Evolutionary conservation across 2,329 filamentous ascomycete genomes (phyloP).

Genomic region (Leptographium galeiforme): DNA sequence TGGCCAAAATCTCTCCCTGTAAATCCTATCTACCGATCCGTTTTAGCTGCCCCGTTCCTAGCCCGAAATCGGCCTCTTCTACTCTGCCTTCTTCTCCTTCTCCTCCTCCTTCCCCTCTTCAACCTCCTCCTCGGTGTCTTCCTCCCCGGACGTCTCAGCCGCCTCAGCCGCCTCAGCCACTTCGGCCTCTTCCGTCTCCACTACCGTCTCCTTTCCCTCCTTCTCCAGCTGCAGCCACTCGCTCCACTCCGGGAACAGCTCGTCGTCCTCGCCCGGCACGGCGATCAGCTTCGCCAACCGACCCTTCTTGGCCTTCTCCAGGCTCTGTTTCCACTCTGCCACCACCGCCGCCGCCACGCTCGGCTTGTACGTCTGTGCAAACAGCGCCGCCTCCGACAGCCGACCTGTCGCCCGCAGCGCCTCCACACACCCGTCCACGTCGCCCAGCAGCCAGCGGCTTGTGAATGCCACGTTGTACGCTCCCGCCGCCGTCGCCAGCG

Average conservation of each 20-base stretch:
- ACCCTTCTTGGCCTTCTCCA: conserved; percentile 76
- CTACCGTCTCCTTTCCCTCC: conserved; percentile 33
- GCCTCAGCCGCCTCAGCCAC: background rate
- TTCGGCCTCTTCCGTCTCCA: background rate
- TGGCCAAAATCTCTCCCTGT: too few species aligned
- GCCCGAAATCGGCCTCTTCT: background rate
- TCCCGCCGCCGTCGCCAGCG: conserved; percentile 61
- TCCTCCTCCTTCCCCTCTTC: background rate
- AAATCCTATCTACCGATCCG: too few species aligned
- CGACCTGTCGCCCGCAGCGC: conserved; percentile 68
- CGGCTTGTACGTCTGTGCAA: conserved; percentile 92
- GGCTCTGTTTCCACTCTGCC: conserved; percentile 63
- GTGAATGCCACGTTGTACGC: conserved; percentile 91
- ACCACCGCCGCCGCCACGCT: conserved; percentile 56
- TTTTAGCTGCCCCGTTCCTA: background rate
- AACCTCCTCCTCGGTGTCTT: background rate
- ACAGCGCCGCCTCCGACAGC: conserved; percentile 74
- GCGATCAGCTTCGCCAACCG: conserved; percentile 76
- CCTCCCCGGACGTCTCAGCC: background rate
- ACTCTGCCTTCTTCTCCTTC: background rate
- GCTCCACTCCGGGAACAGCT: conserved; percentile 94
- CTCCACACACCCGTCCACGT: conserved; percentile 69
- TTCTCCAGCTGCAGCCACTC: conserved; percentile 73
- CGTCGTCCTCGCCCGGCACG: conserved; percentile 67
- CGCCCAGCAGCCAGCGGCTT: conserved; percentile 73